These are phyloP conservation scores for Pugionium dolabratum DNA, from an alignment of 345 rosid species.

Conservation along the genomic window DNA sequence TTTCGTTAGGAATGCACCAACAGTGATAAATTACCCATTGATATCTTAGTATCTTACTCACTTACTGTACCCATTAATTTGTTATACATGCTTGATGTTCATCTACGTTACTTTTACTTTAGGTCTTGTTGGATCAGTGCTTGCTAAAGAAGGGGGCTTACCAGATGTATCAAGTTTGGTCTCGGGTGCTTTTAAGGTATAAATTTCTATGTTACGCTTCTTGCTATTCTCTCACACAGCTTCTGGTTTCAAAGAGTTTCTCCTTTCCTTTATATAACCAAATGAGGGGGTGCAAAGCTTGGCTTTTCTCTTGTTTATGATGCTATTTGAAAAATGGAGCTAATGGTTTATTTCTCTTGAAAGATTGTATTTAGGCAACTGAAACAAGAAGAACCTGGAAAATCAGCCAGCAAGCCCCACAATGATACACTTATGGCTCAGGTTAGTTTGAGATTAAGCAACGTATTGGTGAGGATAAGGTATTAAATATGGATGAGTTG, in stretches of 20 bases:
- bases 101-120: not conserved
- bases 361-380: slow-evolving; percentile 67
- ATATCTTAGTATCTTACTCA: not conserved
- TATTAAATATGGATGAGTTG: no score
- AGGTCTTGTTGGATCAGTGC: slow-evolving; percentile 87
- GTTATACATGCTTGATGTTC: not conserved
- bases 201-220: no score
- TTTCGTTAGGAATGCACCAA: no score
- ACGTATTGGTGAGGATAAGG: not conserved
- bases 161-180: slow-evolving; percentile 55
- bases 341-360: slow-evolving; percentile 22
- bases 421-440: slow-evolving; percentile 70
- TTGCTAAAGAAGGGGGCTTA: slow-evolving; percentile 69
- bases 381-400: slow-evolving; percentile 53
- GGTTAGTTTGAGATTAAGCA: slow-evolving; percentile 46
- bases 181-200: slow-evolving; percentile 79
- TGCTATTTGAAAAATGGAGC: not conserved
- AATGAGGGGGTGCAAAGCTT: no score
- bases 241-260: no score
- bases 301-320: no score
- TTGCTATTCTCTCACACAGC: not conserved
- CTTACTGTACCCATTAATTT: not conserved
- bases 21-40: no score
- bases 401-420: slow-evolving; percentile 57
- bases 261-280: no score